Conservation (phyloP, 1,284 basidiomycete genomes). For the Malassezia equina region DNA sequence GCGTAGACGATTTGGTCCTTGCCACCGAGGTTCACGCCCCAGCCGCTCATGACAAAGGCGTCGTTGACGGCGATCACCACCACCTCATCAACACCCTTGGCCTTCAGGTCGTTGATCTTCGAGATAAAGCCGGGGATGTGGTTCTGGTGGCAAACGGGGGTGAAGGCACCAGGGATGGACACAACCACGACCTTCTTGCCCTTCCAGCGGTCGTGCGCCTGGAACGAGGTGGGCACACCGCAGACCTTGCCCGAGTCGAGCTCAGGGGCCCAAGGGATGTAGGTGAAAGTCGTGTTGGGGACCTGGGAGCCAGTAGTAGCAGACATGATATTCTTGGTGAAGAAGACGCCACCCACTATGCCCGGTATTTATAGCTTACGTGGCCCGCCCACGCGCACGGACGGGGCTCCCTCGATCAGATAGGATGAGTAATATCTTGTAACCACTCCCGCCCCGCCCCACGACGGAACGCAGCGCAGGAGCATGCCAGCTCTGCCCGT, state of each 20-base stretch:
- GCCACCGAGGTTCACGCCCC: constrained; percentile 59
- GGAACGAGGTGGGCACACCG: constrained; percentile 45
- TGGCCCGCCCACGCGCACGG: not conserved
- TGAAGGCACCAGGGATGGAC: constrained; percentile 62
- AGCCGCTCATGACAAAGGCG: constrained; percentile 52
- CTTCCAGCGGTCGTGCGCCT: constrained; percentile 60
- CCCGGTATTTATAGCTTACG: not conserved
- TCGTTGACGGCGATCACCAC: constrained; percentile 50
- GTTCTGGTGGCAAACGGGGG: constrained; percentile 39
- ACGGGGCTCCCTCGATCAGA: not conserved
- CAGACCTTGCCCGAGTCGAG: constrained; percentile 54
- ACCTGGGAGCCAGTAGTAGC: constrained; percentile 55
- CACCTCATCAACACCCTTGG: constrained; percentile 61
- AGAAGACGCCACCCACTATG: not conserved
- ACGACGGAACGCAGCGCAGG: not conserved
- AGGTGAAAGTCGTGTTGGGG: constrained; percentile 57
- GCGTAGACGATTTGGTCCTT: constrained; percentile 65
- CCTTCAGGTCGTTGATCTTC: constrained; percentile 60
- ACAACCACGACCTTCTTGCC: constrained; percentile 73
- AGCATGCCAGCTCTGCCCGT: too few species aligned
- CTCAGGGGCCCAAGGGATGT: constrained; percentile 59
- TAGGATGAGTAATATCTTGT: not conserved
- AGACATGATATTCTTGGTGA: not conserved
- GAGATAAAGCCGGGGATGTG: constrained; percentile 60
- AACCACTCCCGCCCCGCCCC: not conserved